These are phyloP conservation scores for Ceratocystis harringtonii DNA, from an alignment of 2,329 filamentous ascomycete species.

Conservation along the genomic window DNA sequence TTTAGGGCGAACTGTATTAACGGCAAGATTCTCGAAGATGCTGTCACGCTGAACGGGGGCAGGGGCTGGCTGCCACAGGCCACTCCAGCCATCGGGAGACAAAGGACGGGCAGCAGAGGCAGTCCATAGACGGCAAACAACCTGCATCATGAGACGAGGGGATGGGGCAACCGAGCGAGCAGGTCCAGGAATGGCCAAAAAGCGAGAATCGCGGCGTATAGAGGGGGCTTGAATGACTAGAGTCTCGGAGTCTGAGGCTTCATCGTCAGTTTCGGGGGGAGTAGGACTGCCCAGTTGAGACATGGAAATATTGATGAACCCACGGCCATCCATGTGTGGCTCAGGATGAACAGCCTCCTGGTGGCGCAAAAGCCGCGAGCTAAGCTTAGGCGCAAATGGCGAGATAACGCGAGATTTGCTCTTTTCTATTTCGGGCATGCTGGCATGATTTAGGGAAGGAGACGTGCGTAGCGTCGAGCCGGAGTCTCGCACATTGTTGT, in stretches of 20 bases:
- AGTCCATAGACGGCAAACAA: constrained; percentile 13
- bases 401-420: constrained; percentile 1
- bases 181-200: background rate
- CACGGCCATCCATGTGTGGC: constrained; percentile 9
- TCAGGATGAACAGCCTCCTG: constrained; percentile 11
- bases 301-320: constrained; percentile 15
- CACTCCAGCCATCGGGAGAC: constrained; percentile 12
- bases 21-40: constrained; percentile 20
- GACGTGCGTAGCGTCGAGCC: constrained; percentile 32
- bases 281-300: constrained; percentile 36
- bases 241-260: constrained; percentile 24
- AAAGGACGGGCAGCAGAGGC: constrained; percentile 15
- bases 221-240: constrained; percentile 4
- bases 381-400: constrained; percentile 10
- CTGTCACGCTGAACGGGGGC: constrained; percentile 13
- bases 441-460: background rate
- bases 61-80: constrained; percentile 13
- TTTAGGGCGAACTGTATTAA: constrained; percentile 25
- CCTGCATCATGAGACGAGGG: constrained; percentile 16
- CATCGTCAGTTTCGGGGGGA: constrained; percentile 36
- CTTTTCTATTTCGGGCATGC: constrained; percentile 1
- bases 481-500: constrained; percentile 38
- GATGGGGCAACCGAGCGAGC: background rate
- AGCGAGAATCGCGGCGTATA: background rate
- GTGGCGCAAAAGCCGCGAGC: constrained; percentile 6